Conservation (phyloP, 805 yeast genomes). For the Candida maris region DNA sequence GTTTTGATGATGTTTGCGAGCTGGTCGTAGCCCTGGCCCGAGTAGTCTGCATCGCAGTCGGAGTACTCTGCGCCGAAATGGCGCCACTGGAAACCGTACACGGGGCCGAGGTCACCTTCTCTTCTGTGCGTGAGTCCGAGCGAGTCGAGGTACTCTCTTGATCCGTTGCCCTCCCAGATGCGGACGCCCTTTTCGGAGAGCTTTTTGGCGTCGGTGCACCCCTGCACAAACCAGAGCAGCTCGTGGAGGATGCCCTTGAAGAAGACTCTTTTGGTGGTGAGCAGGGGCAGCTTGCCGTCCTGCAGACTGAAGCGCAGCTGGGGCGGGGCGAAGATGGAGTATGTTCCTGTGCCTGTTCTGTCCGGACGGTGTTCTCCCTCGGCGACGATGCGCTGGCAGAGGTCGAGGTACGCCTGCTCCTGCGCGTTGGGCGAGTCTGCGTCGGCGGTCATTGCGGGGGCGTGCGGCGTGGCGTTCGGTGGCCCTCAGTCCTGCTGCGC, state of each 20-base stretch:
- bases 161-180: constrained; percentile 99
- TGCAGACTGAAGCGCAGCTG: constrained; percentile 79
- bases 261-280: constrained; percentile 92
- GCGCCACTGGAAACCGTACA: constrained; percentile 99
- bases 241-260: constrained; percentile 87
- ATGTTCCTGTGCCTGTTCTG: constrained; percentile 97
- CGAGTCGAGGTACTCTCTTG: constrained; percentile 82
- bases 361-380: constrained; percentile 93
- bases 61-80: constrained; percentile 94
- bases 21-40: constrained; percentile 90
- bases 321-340: constrained; percentile 90
- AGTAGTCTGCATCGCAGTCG: constrained; percentile 83
- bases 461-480: background rate
- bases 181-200: constrained; percentile 83
- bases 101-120: constrained; percentile 97
- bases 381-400: constrained; percentile 69
- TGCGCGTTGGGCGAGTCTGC: constrained; percentile 38
- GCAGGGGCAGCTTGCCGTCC: constrained; percentile 73
- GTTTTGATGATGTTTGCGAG: constrained; percentile 73
- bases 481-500: background rate
- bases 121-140: constrained; percentile 76
- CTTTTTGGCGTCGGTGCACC: constrained; percentile 82
- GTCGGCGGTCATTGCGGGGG: no score
- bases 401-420: constrained; percentile 83
- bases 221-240: constrained; percentile 87